phyloP scores from a whole-genome alignment of 2,329 filamentous ascomycete species.

The Xylariaceae sp. region DNA sequence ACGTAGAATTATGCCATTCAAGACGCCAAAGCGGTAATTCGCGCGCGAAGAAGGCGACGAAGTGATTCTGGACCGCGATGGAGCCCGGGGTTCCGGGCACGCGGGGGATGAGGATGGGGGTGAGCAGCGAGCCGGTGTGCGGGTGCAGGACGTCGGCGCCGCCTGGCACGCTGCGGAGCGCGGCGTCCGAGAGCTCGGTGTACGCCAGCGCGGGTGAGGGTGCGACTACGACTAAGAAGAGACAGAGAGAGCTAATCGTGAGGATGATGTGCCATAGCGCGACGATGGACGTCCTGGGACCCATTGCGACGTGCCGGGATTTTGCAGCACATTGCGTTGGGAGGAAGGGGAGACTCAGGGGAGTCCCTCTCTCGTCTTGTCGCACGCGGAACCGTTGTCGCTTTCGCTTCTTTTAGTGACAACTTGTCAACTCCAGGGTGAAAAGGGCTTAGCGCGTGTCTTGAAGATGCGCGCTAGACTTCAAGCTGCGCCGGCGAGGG shows the following conservation, averaged over 20 bases:
- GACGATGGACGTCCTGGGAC: conserved; percentile 3
- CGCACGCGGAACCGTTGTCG: too few species aligned
- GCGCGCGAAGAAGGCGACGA: conserved; percentile 72
- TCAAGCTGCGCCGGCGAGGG: background rate
- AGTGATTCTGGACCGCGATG: conserved; percentile 67
- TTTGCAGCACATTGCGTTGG: conserved; percentile 4
- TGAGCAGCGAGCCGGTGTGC: conserved; percentile 65
- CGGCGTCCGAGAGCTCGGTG: conserved; percentile 63
- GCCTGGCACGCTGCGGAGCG: conserved; percentile 66
- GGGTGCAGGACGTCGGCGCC: conserved; percentile 75
- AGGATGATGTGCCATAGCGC: conserved; percentile 4
- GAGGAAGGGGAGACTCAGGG: background rate
- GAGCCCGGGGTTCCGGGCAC: conserved; percentile 83
- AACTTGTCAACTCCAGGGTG: conserved; percentile 2
- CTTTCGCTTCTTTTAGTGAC: background rate
- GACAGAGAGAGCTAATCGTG: background rate
- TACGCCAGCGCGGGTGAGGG: conserved; percentile 32
- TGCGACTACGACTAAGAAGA: conserved; percentile 11
- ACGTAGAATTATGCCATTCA: conserved; percentile 84
- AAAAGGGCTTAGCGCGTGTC: background rate
- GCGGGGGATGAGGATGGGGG: conserved; percentile 81
- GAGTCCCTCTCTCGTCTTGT: background rate
- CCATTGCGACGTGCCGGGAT: conserved; percentile 5
- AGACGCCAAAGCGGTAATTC: conserved; percentile 75
- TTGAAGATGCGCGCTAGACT: background rate